phyloP scores from a whole-genome alignment of 148 eudicot genomes.

The Chenopodium formosanum region DNA sequence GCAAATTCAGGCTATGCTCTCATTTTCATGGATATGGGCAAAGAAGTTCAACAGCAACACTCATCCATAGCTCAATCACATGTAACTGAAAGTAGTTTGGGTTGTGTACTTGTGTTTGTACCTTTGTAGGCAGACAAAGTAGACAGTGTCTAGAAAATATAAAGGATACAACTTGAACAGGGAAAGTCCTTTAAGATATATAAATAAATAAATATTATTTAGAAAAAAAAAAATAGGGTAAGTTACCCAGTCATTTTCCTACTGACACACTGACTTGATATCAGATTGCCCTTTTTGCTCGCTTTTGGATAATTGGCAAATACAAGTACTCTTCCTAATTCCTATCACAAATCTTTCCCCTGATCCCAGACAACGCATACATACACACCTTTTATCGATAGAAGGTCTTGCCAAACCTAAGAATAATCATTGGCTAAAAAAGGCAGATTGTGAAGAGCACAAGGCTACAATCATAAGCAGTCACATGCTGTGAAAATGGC shows the following conservation, averaged over 20 bases:
- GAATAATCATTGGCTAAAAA: neutral
- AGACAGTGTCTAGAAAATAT: neutral
- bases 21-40: neutral
- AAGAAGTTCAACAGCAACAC: neutral
- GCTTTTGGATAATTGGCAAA: neutral
- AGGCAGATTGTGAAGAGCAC: neutral
- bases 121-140: neutral
- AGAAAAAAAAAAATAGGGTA: neutral
- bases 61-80: neutral
- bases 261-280: neutral
- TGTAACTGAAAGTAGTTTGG: neutral
- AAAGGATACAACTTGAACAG: neutral
- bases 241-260: neutral
- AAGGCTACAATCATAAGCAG: neutral
- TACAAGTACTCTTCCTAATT: neutral
- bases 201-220: no score
- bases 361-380: neutral
- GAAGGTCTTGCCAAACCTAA: neutral
- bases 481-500: neutral
- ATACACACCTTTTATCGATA: neutral
- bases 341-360: neutral
- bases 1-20: neutral
- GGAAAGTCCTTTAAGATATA: neutral
- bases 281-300: neutral
- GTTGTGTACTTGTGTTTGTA: neutral